These are phyloP conservation scores for Komagataella populi DNA, from an alignment of 805 yeast species.

Conservation along the genomic window DNA sequence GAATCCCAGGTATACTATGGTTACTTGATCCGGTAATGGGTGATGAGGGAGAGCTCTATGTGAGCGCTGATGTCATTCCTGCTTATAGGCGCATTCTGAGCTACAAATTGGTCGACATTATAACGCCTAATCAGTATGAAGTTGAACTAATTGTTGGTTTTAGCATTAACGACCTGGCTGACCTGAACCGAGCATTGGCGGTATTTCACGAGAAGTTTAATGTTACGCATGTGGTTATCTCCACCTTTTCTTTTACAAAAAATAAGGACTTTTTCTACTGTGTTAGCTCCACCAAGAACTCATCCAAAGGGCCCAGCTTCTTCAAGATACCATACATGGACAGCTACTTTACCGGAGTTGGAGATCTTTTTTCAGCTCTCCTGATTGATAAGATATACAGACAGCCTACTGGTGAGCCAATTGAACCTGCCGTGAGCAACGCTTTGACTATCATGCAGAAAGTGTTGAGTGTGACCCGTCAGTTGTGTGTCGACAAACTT, in stretches of 20 bases:
- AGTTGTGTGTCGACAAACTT: constrained; percentile 19
- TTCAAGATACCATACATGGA: constrained; percentile 50
- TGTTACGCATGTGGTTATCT: constrained; percentile 50
- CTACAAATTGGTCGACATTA: constrained; percentile 42
- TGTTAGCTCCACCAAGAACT: background rate
- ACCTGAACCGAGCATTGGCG: constrained; percentile 31
- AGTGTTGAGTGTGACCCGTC: constrained; percentile 34
- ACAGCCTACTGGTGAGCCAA: constrained; percentile 3
- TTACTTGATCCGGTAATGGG: constrained; percentile 74
- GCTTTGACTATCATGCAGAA: constrained; percentile 30
- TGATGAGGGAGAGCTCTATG: constrained; percentile 61
- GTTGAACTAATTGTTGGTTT: constrained; percentile 48
- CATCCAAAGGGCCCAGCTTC: constrained; percentile 7
- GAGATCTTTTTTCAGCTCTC: constrained; percentile 79
- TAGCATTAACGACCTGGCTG: constrained; percentile 23
- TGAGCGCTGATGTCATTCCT: constrained; percentile 44
- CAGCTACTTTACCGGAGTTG: constrained; percentile 90
- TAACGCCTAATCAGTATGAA: constrained; percentile 90
- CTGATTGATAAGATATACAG: constrained; percentile 46
- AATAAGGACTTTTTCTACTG: constrained; percentile 2
- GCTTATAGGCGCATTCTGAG: constrained; percentile 34
- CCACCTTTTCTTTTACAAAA: constrained; percentile 30
- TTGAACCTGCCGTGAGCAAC: constrained; percentile 1
- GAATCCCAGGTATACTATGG: constrained; percentile 28
- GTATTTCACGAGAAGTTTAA: constrained; percentile 31